Conservation (phyloP, 164 flowering plant genomes). For the Umbellularia californica region DNA sequence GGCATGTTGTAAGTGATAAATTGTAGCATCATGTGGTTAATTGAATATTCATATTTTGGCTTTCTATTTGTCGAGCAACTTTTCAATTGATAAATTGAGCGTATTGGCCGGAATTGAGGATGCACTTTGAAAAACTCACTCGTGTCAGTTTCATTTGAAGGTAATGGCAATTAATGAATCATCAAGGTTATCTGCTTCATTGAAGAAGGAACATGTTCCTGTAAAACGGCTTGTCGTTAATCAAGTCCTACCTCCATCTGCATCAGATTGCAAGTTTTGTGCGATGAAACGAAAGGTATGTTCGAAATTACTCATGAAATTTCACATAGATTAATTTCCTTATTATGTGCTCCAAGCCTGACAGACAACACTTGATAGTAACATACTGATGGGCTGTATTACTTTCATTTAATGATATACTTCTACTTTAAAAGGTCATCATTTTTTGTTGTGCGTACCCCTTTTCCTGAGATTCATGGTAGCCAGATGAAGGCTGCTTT, state of each 20-base stretch:
- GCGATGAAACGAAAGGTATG: slow-evolving; percentile 83
- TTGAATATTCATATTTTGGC: background rate
- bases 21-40: background rate
- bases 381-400: background rate
- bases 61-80: background rate
- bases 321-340: background rate
- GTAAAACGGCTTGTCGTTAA: slow-evolving; percentile 76
- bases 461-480: too few species aligned
- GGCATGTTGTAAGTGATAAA: background rate
- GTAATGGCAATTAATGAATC: slow-evolving; percentile 93
- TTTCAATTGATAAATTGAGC: background rate
- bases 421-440: background rate
- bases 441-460: background rate
- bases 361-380: too few species aligned
- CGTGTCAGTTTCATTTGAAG: slow-evolving; percentile 23
- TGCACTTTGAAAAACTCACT: background rate
- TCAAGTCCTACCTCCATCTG: slow-evolving; percentile 79
- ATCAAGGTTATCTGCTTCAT: slow-evolving; percentile 68
- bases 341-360: too few species aligned
- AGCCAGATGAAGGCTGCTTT: too few species aligned
- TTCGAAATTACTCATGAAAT: background rate
- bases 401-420: background rate
- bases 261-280: slow-evolving; percentile 94
- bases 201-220: slow-evolving; percentile 80
- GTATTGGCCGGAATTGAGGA: background rate